Conservation (phyloP, 805 yeast genomes). For the Candida nanaspora region DNA sequence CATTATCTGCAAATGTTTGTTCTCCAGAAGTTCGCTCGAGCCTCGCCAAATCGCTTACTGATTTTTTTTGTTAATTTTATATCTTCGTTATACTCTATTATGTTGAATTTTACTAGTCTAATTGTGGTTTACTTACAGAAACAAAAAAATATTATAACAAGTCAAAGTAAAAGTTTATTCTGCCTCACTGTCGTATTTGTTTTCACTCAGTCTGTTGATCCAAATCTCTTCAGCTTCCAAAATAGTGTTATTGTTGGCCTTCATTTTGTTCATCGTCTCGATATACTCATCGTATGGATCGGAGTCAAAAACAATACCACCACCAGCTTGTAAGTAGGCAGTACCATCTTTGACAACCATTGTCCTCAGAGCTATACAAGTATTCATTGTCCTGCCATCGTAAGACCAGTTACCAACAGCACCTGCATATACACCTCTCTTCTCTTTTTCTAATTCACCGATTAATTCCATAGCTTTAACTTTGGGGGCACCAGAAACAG, state of each 20-base stretch:
- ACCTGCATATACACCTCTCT: constrained; percentile 96
- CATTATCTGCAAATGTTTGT: too few species aligned
- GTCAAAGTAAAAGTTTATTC: too few species aligned
- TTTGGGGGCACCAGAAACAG: constrained; percentile 98
- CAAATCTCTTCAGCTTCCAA: constrained; percentile 85
- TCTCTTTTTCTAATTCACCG: constrained; percentile 82
- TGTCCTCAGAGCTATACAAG: constrained; percentile 95
- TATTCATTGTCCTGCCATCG: constrained; percentile 91
- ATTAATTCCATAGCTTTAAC: constrained; percentile 94
- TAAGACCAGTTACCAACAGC: constrained; percentile 99
- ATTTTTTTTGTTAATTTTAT: too few species aligned
- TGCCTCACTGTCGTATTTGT: constrained; percentile 18
- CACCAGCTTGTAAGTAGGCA: constrained; percentile 97
- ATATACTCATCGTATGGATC: constrained; percentile 93
- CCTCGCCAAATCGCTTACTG: too few species aligned
- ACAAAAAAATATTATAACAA: too few species aligned
- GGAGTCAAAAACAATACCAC: constrained; percentile 94
- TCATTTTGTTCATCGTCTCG: constrained; percentile 97
- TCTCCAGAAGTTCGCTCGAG: too few species aligned
- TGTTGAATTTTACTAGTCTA: too few species aligned
- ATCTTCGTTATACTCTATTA: too few species aligned
- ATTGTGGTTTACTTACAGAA: too few species aligned
- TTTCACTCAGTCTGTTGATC: constrained; percentile 37
- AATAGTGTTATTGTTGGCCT: constrained; percentile 83
- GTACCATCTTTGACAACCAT: constrained; percentile 89